Evolutionary conservation across 345 rosid species (phyloP).

Genomic region (Nephelium lappaceum): DNA sequence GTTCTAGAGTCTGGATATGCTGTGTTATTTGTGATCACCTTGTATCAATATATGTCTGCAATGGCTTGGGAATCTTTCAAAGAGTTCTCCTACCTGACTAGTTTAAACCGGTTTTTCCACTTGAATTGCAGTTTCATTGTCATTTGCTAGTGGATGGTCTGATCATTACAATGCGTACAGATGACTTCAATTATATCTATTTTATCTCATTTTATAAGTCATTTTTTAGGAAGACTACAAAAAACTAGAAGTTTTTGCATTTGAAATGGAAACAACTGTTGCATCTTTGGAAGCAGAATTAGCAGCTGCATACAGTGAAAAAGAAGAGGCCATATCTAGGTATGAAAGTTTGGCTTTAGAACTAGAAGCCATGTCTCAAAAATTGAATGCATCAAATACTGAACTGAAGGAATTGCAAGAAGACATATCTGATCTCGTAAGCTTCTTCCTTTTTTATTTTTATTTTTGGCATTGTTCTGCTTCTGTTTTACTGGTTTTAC

Average conservation of each 20-base stretch:
- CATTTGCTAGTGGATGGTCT: not conserved
- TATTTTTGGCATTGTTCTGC: constrained; percentile 9
- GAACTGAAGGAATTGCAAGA: constrained; percentile 55
- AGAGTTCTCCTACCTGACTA: not conserved
- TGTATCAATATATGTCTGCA: not conserved
- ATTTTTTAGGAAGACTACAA: constrained; percentile 69
- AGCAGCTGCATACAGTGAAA: constrained; percentile 55
- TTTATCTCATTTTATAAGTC: constrained; percentile 46
- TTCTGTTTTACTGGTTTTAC: not conserved
- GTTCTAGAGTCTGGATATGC: constrained; percentile 3
- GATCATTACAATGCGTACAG: constrained; percentile 17
- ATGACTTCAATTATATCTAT: constrained; percentile 15
- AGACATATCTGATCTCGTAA: constrained; percentile 60
- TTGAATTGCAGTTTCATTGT: constrained; percentile 7
- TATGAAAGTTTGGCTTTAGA: constrained; percentile 58
- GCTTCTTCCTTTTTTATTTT: constrained; percentile 21
- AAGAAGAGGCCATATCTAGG: constrained; percentile 51
- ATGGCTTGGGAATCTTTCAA: not conserved
- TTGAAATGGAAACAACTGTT: constrained; percentile 92
- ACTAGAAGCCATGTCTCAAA: constrained; percentile 49
- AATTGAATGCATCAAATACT: constrained; percentile 46
- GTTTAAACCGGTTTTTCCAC: not conserved
- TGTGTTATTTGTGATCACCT: not conserved
- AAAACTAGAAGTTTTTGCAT: constrained; percentile 78
- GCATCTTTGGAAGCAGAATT: constrained; percentile 82